Percentiles rank a stretch among this genome's conserved stretches.
These are phyloP conservation scores for Gypsophila paniculata DNA, from an alignment of 179 eudicot species.

Conservation along the genomic window DNA sequence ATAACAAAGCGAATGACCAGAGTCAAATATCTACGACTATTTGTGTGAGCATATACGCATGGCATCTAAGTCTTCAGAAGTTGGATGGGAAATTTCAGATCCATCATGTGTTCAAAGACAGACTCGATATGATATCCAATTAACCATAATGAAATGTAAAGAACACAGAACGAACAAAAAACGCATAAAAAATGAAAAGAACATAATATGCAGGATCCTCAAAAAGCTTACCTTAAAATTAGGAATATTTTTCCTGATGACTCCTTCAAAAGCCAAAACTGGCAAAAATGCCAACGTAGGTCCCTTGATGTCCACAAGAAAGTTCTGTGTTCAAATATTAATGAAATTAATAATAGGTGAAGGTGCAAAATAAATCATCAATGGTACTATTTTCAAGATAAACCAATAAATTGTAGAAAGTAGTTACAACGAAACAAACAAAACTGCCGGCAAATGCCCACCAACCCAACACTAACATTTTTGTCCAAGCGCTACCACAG, in stretches of 20 bases:
- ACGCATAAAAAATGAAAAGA: neutral
- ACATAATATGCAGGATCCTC: neutral
- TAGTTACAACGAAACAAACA: neutral
- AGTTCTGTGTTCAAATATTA: conserved; percentile 46
- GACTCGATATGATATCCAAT: neutral
- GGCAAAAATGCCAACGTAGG: conserved; percentile 86
- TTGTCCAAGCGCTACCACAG: neutral
- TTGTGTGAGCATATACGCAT: neutral
- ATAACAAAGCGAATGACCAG: neutral
- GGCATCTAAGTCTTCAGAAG: neutral
- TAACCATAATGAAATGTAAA: neutral
- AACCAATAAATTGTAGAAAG: neutral
- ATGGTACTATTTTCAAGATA: neutral
- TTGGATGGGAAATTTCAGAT: neutral
- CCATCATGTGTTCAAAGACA: neutral
- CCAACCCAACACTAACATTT: too few relatives aligned
- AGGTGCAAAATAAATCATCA: neutral
- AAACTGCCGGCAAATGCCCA: neutral
- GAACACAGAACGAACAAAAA: neutral
- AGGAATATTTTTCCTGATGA: conserved; percentile 82
- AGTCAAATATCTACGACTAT: neutral
- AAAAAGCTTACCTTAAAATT: conserved; percentile 61
- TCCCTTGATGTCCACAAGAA: conserved; percentile 90
- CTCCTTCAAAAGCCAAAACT: conserved; percentile 96
- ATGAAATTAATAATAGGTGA: conserved; percentile 7